Conservation (phyloP, 2,329 filamentous ascomycete species). For the Graphilbum ipis-grandicollis region DNA sequence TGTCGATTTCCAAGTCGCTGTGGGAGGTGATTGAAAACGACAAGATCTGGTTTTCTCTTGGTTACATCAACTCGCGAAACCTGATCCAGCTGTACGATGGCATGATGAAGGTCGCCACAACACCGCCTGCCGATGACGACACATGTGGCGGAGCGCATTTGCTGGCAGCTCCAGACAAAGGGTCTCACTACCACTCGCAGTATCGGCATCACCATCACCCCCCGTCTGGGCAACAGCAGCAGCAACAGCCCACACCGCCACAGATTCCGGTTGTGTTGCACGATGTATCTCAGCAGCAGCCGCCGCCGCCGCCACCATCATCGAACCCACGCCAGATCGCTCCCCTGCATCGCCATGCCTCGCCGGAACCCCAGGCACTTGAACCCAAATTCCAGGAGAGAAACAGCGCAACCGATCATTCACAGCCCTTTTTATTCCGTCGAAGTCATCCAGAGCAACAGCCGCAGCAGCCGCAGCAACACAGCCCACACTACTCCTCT, state of each 20-base stretch:
- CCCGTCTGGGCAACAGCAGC: neutral
- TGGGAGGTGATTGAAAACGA: slow-evolving; percentile 50
- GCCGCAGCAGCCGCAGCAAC: no score
- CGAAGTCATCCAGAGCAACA: no score
- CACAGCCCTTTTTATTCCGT: no score
- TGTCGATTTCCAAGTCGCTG: slow-evolving; percentile 46
- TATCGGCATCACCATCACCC: neutral
- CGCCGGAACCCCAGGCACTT: neutral
- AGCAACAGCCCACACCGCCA: neutral
- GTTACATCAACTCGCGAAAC: slow-evolving; percentile 49
- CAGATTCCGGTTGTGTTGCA: neutral
- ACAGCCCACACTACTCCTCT: no score
- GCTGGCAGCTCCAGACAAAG: no score
- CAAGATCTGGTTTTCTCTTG: slow-evolving; percentile 48
- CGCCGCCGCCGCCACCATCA: neutral
- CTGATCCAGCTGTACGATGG: slow-evolving; percentile 47
- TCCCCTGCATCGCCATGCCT: neutral
- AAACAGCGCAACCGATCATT: no score
- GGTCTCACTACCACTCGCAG: no score
- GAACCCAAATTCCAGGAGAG: no score
- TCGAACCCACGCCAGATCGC: no score
- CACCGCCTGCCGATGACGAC: no score
- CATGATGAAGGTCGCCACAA: slow-evolving; percentile 24
- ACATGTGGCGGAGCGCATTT: no score
- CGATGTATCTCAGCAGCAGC: neutral